Percentiles rank a stretch among this genome's conserved stretches.
Evolutionary conservation across 2,329 filamentous ascomycete genomes (phyloP).

Genomic region (Cladosporium sp.): DNA sequence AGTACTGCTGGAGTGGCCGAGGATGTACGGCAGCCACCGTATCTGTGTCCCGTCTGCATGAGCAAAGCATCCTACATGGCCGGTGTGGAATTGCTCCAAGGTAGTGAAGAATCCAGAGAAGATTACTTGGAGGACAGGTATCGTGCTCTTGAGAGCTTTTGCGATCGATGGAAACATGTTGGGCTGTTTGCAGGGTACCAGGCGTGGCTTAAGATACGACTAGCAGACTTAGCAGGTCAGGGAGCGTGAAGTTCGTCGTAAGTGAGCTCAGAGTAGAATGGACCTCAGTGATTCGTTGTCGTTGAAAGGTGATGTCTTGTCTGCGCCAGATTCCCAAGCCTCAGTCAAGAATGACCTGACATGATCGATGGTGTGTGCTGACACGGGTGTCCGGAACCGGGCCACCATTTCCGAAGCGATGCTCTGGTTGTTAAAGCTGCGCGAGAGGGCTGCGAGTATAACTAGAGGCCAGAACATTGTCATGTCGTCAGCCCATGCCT

Average conservation of each 20-base stretch:
- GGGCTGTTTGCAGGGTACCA: conserved; percentile 50
- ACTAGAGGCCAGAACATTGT: neutral
- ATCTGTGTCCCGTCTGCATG: conserved; percentile 61
- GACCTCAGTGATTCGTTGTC: neutral
- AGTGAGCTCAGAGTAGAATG: neutral
- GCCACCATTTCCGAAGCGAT: neutral
- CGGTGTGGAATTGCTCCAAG: neutral
- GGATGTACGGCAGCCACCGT: conserved; percentile 63
- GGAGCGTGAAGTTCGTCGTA: neutral
- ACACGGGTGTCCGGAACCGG: neutral
- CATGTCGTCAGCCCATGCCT: neutral
- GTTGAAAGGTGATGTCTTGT: neutral
- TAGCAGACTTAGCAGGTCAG: neutral
- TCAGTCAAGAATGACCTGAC: neutral
- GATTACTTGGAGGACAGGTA: conserved; percentile 41
- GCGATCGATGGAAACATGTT: conserved; percentile 41
- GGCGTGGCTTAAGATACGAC: conserved; percentile 40
- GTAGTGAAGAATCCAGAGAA: conserved; percentile 16
- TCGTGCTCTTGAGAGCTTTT: conserved; percentile 44
- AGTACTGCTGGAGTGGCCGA: conserved; percentile 58
- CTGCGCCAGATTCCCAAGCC: neutral
- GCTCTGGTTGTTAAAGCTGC: neutral
- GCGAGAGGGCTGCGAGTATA: conserved; percentile 1
- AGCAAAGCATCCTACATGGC: conserved; percentile 48
- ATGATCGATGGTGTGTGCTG: neutral